Evolutionary conservation across 495 filamentous ascomycete genomes (phyloP), one percentile per base, ranked within the genome.

Genomic region (Aspergillus wentii): DNA sequence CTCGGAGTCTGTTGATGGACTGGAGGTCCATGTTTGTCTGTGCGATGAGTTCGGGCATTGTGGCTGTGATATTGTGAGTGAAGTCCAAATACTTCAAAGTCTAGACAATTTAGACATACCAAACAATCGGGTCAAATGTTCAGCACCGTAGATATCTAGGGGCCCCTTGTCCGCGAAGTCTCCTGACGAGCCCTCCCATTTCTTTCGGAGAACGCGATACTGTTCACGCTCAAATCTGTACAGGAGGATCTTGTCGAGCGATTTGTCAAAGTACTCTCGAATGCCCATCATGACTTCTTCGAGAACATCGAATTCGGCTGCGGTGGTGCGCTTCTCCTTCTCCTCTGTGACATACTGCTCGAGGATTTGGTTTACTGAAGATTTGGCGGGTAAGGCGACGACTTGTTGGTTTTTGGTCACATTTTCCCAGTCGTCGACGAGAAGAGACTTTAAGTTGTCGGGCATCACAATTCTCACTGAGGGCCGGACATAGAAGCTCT

Each of bases 361-460:
- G 5, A 98, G 63, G 43, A 98, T 90, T 39, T 79, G 59, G 40
- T 77, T 75, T 36, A 90, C 86, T 2, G 87, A 80, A 33, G 79
- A 72, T 16, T 72, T 66, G n/a, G 84, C 77, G 0, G 92, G 92
- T 8, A 98, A 71, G 0, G 81, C 78, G 11, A 95, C 86, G 3
- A 96, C 79, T 49, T 86, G 83, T 44, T 83, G 77, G 52, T 90
- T 88, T 71, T 97, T 97, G 33, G 92, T 98, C 33, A 96, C 79
- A 49, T 95, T 94, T 62, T 98, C 92, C 92, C 92, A 98, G 65
- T 98, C 92, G 51, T 98, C 92, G 26, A 98, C 92, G 3, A 98
- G 80, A 30, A 92, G 67, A 13, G 83, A 81, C 64, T 96, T 96
- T 33, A 98, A 64, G 35, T 81, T 76, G 52, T 97, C 92, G 2